A percentile compares a stretch with the other conserved stretches of the same genome.
phyloP scores from a whole-genome alignment of 2,329 filamentous ascomycete species.

The Alternaria gaisen region DNA sequence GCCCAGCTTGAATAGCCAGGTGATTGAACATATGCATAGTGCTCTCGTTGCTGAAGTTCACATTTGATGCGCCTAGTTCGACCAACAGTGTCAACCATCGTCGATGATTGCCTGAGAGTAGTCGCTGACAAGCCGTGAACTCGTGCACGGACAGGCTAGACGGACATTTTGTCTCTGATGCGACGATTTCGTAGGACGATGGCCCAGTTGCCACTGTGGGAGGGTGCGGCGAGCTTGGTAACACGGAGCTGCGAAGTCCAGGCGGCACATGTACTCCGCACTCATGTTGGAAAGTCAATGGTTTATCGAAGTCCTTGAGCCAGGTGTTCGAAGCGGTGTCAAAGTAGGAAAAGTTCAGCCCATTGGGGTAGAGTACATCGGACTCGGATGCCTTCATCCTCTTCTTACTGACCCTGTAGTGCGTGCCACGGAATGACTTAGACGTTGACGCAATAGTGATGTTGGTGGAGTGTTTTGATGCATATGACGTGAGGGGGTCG shows the following conservation, averaged over 20 bases:
- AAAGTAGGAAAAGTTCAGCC: conserved; percentile 57
- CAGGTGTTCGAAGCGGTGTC: conserved; percentile 53
- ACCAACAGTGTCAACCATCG: conserved; percentile 59
- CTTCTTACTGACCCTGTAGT: conserved; percentile 51
- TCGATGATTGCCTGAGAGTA: conserved; percentile 56
- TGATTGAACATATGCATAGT: conserved; percentile 60
- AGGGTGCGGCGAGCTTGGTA: conserved; percentile 20
- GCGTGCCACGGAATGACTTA: conserved; percentile 58
- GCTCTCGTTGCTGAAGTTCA: conserved; percentile 67
- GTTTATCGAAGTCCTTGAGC: conserved; percentile 42
- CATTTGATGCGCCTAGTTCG: conserved; percentile 59
- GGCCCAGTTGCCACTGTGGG: conserved; percentile 42
- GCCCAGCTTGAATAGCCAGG: conserved; percentile 65
- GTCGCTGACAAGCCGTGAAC: conserved; percentile 59
- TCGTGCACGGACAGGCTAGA: conserved; percentile 58
- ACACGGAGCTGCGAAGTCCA: neutral
- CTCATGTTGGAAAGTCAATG: conserved; percentile 52
- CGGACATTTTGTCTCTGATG: conserved; percentile 59
- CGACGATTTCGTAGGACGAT: conserved; percentile 62
- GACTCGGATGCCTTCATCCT: conserved; percentile 39
- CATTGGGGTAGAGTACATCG: conserved; percentile 57
- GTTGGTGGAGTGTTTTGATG: too few species aligned
- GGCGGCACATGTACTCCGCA: conserved; percentile 10
- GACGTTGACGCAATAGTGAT: conserved; percentile 54
- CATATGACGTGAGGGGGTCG: conserved; percentile 36